Evolutionary conservation across 805 yeast genomes (phyloP), one percentile per base, ranked within the genome.

Genomic region (Ogataea nakhonphanomensis): DNA sequence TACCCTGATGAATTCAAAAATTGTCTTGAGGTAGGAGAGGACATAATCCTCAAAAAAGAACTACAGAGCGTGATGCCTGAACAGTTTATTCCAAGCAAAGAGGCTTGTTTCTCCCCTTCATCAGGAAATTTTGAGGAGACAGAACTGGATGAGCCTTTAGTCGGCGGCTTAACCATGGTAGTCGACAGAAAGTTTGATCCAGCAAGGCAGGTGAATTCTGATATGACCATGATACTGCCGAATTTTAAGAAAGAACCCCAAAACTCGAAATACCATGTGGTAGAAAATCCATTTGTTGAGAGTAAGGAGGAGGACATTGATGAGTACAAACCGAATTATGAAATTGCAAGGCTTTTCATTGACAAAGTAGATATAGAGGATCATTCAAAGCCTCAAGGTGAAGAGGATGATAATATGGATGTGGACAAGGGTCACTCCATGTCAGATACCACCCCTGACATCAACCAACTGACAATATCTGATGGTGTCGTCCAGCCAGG

Each of bases 191-290:
- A 37, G 21, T 43, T 39, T 31, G 51, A 31, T 12, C 38, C 28
- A 7, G 36, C 39, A 10, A 33, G 39, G 9, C 35, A 33, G 7
- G 38, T 47, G 14, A 51, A 46, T n/a, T 53, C 63, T 5, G 70
- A 65, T 41, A 61, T 67, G 65, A 65, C 71, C 0, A 66, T 61
- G 66, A 54, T 67, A 2, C 47, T 64, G 38, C 69, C 71, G 1
- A 55, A 47, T 7, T 49, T 55, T 37, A 48, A 44, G 23, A 39
- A 30, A 4, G 14, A 31, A 6, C 7, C 23, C 11, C 33, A 27
- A 33, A 36, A 9, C 33, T 17, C 23, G 7, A 14, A 22, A 14
- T 17, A 15, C 1, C 25, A 15, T 2, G 23, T 14, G 8, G 12
- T 7, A 11, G 46, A 44, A 1, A 47, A 50, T 30, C 54, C 54